phyloP scores from a whole-genome alignment of 2,329 filamentous ascomycete genomes.

The Xylaria sp. region DNA sequence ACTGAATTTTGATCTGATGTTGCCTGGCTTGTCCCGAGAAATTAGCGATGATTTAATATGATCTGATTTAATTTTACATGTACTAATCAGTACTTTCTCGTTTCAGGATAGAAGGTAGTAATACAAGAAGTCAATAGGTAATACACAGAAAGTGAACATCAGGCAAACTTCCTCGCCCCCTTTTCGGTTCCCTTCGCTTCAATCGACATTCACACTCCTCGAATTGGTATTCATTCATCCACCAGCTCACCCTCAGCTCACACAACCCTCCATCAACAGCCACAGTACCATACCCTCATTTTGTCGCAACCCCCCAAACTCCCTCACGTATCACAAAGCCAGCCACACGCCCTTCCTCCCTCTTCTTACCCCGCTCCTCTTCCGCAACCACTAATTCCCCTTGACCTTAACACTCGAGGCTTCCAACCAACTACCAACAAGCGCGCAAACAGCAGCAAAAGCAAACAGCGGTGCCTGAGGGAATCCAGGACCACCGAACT shows the following conservation, averaged over 20 bases:
- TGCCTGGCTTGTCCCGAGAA: too few species aligned
- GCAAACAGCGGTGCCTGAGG: slow-evolving; percentile 53
- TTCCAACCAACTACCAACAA: slow-evolving; percentile 41
- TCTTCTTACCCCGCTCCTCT: not conserved
- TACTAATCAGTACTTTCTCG: not conserved
- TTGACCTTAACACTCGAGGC: slow-evolving; percentile 20
- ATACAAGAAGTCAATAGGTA: not conserved
- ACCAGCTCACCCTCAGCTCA: not conserved
- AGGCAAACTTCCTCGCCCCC: not conserved
- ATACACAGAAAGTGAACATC: not conserved
- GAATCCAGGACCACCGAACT: slow-evolving; percentile 57
- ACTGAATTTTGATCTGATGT: not conserved
- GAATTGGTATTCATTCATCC: not conserved
- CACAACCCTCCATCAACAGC: not conserved
- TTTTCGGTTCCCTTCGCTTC: not conserved
- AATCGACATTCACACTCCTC: too few species aligned
- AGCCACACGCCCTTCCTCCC: too few species aligned
- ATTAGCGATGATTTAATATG: too few species aligned
- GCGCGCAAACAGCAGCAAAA: slow-evolving; percentile 42
- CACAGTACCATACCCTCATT: not conserved
- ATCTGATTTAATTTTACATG: not conserved
- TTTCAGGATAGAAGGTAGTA: not conserved
- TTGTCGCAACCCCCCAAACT: too few species aligned
- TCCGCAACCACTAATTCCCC: not conserved
- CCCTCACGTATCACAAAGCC: not conserved